Base-by-base conservation (phyloP, 2,329 filamentous ascomycete genomes). In the Aspergillus thermomutatus region DNA sequence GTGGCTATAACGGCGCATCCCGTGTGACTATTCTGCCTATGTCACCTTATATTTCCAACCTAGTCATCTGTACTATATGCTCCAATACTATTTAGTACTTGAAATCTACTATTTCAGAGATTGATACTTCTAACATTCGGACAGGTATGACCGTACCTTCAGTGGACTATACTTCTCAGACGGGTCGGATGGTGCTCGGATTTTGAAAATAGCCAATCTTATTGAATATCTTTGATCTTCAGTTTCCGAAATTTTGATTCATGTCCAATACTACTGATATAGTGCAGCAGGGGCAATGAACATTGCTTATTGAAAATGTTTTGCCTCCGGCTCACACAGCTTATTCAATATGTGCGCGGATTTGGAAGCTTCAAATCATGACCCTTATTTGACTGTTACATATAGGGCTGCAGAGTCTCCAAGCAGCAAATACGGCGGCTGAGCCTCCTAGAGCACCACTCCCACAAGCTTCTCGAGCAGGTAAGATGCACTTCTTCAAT, bases 381-480 rank as follows among this genome's bases (percentile, higher is more conserved):
- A 17, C 17, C 2, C 31, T 37, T 1, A 6, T 37, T 37, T 37
- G 31, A 37, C 31, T 37, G 14, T 31, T 37, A 37, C 5, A n/a
- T 1, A 17, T 37, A 37, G 31, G 31, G 31, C 14, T 7, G 31
- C 31, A 37, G 5, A 37, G 49, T 10, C 45, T 60, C 58, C 23
- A 61, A 37, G 26, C 50, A 52, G 31, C 65, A 66, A 43, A 46
- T 61, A n/a, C 59, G 66, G 31, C 45, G 43, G 1, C 51, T 69
- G 23, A 65, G 54, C 37, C 61, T 69, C 11, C 53, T 69, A 3
- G 66, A 69, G 48, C 56, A 66, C 31, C 63, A 63, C 51, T 67
- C 66, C 7, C 66, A 69, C 37, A 57, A 62, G 21, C 60, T 69
- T 27, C 57, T 69, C 11, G 59, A 63, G 53, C 56, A 65, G 55